Base-by-base conservation (phyloP, 2,329 filamentous ascomycete genomes). In the Colletotrichum graminicola region DNA sequence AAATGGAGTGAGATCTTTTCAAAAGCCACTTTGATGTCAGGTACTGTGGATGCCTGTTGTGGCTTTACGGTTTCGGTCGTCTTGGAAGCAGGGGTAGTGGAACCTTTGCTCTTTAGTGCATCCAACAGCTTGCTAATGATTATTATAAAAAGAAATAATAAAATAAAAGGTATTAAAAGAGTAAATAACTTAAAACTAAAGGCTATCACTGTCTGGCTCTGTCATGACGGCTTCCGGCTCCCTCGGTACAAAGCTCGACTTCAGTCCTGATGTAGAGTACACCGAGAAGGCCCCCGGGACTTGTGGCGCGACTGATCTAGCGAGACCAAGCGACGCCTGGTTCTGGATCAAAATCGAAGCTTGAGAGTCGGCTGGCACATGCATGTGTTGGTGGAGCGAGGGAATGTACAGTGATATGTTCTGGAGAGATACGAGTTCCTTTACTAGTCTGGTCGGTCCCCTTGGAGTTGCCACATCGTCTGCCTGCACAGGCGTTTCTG, bases 221-320 rank as follows among this genome's bases (percentile, higher is more conserved):
- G 54, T 72, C 73, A 47, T 52, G 41, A 47, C 72, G 52, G 29
- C 51, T 7, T 54, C 32, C 8, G 52, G 54, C 3, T 66, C 59
- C 23, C 34, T 54, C 12, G 67, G 68, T 16, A 60, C 51, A 14
- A 43, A 39, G 49, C 69, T 70, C 8, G 72, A 49, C n/a, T 60
- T 71, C 49, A 64, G 36, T 2, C 36, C 55, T 11, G 73, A 67
- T 10, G 72, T 72, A 16, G 73, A 73, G 61, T 86, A 79, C 2
- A 88, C 80, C 0, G 89, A 92, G 76, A 92, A 92, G 2, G 90
- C 85, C 0, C 90, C 90, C 1, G 90, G 90, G 3, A 91, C 77
- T 75, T 90, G 84, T 0, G 85, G 84, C n/a, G 83, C 83, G 14
- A 82, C 73, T 1, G 85, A 86, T 47, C 76, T 79, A 0, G 77